Conservation (phyloP, 2,329 filamentous ascomycete species). For the Pestalotiopsis sp. region DNA sequence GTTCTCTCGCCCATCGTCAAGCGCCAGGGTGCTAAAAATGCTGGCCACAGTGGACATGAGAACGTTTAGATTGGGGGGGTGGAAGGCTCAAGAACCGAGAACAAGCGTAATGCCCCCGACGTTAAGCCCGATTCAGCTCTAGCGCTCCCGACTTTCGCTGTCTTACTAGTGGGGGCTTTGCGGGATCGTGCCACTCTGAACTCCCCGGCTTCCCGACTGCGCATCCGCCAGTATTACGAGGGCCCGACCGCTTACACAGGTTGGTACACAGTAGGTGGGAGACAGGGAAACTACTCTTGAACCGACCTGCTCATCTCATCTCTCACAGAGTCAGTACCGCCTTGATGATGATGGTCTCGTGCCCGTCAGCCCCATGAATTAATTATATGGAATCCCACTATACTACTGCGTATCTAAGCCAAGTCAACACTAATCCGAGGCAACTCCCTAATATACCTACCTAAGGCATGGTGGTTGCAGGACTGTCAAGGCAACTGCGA, state of each 20-base stretch:
- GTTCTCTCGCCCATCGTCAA: background rate
- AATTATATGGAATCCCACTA: background rate
- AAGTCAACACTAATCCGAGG: background rate
- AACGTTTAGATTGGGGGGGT: background rate
- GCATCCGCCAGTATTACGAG: background rate
- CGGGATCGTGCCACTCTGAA: conserved; percentile 1
- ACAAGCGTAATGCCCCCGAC: background rate
- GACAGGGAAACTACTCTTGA: too few relatives aligned
- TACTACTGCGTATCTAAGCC: background rate
- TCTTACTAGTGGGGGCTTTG: conserved; percentile 1
- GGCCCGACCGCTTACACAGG: background rate
- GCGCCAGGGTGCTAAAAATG: background rate
- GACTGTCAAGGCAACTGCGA: background rate
- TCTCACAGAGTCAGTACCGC: background rate
- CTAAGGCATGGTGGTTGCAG: background rate
- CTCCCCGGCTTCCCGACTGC: background rate
- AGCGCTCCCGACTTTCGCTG: conserved; percentile 8
- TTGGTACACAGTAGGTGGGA: background rate
- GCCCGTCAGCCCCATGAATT: background rate
- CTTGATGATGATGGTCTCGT: background rate
- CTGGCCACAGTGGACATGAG: background rate
- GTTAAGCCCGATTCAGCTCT: background rate
- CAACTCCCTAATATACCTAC: background rate
- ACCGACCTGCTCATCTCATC: background rate
- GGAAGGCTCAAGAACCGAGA: background rate